These are phyloP conservation scores for Epichloe gansuensis DNA, from an alignment of 2,329 filamentous ascomycete genomes.

Conservation along the genomic window DNA sequence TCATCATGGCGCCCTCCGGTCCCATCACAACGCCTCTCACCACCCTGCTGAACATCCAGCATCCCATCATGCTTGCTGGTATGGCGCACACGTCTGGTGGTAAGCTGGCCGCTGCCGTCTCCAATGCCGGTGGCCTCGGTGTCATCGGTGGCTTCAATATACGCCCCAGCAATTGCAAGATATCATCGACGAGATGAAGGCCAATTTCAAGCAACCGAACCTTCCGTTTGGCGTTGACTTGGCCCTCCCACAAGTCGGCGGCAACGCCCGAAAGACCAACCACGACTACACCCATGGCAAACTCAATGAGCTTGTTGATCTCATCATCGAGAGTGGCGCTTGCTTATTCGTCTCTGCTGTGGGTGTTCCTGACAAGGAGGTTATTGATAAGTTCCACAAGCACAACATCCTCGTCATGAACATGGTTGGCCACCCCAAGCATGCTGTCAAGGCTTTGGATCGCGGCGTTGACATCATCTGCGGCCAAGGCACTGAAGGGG, in stretches of 20 bases:
- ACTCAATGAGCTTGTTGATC: conserved; percentile 76
- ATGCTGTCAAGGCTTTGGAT: conserved; percentile 78
- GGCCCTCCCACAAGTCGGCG: conserved; percentile 80
- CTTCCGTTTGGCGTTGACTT: conserved; percentile 88
- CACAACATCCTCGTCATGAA: conserved; percentile 86
- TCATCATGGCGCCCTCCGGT: conserved; percentile 28
- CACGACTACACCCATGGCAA: conserved; percentile 90
- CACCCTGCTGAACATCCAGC: conserved; percentile 66
- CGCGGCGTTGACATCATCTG: conserved; percentile 84
- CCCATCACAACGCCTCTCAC: conserved; percentile 69
- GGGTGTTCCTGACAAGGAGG: conserved; percentile 63
- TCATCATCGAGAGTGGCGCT: conserved; percentile 75
- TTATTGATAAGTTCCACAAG: conserved; percentile 66
- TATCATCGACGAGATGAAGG: conserved; percentile 80
- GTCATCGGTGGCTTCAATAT: conserved; percentile 63
- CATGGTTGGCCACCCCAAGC: conserved; percentile 89
- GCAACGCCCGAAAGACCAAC: conserved; percentile 75
- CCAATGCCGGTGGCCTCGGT: conserved; percentile 75
- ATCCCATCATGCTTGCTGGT: conserved; percentile 84
- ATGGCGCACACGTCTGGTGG: conserved; percentile 83
- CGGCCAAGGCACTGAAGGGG: conserved; percentile 90
- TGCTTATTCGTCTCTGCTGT: conserved; percentile 79
- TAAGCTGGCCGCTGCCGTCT: conserved; percentile 70
- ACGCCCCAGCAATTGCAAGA: conserved; percentile 61
- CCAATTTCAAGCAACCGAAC: conserved; percentile 49